Conservation (phyloP, 805 yeast genomes). For the Clavispora carvajalis region DNA sequence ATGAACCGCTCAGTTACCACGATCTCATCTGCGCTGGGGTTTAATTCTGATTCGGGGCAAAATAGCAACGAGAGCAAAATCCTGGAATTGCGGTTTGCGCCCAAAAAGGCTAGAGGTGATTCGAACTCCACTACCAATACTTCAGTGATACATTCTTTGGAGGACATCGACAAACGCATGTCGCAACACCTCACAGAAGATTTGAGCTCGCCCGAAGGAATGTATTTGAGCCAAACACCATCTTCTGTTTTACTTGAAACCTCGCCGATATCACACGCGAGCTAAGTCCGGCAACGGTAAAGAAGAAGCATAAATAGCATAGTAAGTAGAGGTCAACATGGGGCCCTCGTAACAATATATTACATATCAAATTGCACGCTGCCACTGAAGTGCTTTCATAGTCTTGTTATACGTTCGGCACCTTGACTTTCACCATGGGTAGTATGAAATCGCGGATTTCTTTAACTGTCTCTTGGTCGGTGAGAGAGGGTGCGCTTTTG, state of each 20-base stretch:
- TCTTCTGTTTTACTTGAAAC: not conserved
- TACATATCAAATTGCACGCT: too few species aligned
- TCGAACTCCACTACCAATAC: conserved; percentile 21
- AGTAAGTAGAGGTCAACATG: too few species aligned
- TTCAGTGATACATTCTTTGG: conserved; percentile 24
- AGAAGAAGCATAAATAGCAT: not conserved
- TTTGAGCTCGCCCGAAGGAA: not conserved
- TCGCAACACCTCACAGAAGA: not conserved
- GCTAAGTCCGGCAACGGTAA: not conserved
- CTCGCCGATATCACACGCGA: not conserved
- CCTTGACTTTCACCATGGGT: conserved; percentile 33
- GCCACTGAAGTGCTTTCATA: too few species aligned
- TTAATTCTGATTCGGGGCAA: not conserved
- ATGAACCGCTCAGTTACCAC: conserved; percentile 29
- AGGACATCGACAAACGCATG: conserved; percentile 17
- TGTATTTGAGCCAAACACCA: not conserved
- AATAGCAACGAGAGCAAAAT: not conserved
- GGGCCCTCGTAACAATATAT: too few species aligned
- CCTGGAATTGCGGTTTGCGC: not conserved
- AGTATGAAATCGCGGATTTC: conserved; percentile 30
- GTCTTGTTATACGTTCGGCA: too few species aligned
- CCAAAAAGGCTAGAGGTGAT: not conserved
- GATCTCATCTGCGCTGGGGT: conserved; percentile 14
- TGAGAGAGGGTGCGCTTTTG: conserved; percentile 11
- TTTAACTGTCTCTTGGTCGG: conserved; percentile 28